phyloP scores from a whole-genome alignment of 2,329 filamentous ascomycete species.

The Cryphonectria japonica region DNA sequence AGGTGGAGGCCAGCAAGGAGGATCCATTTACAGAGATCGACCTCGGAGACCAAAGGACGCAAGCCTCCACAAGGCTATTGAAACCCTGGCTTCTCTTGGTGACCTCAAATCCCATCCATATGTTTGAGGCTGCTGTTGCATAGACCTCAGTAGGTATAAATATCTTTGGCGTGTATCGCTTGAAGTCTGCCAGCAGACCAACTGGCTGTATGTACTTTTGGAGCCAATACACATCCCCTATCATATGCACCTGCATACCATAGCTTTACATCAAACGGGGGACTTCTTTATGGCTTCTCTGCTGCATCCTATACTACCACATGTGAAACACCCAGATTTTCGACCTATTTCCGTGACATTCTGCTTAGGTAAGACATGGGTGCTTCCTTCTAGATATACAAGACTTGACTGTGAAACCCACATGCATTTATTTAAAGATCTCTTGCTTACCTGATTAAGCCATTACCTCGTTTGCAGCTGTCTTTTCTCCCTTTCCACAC shows the following conservation, averaged over 20 bases:
- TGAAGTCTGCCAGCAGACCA: neutral
- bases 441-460: neutral
- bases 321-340: neutral
- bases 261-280: neutral
- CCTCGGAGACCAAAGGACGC: neutral
- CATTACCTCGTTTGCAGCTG: neutral
- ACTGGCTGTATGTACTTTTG: neutral
- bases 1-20: neutral
- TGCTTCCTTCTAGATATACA: neutral
- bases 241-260: neutral
- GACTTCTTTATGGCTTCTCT: neutral
- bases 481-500: neutral
- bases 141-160: neutral
- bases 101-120: neutral
- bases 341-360: neutral
- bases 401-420: too few species aligned
- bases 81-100: neutral
- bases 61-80: conserved; percentile 10
- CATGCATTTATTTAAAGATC: too few species aligned
- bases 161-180: neutral
- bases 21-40: neutral
- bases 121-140: neutral
- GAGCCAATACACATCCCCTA: neutral
- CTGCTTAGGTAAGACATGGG: neutral
- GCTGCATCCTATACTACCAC: neutral